Conservation (phyloP, 2,329 filamentous ascomycete species). For the Thelonectria rubi region DNA sequence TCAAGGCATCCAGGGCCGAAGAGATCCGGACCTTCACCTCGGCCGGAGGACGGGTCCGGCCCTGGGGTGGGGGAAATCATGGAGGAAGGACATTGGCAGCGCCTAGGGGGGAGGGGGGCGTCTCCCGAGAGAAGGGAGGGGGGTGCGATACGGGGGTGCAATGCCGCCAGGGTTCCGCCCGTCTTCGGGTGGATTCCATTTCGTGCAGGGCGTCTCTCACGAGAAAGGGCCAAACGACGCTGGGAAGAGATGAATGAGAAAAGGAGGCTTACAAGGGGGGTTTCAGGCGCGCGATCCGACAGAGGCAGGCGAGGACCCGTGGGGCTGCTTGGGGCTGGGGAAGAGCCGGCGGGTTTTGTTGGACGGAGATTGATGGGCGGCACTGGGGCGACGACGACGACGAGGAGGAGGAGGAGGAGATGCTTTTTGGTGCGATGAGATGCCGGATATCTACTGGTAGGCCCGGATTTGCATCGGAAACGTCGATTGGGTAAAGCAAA, state of each 20-base stretch:
- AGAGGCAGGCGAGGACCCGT: conserved; percentile 28
- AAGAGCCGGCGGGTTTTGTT: conserved; percentile 9
- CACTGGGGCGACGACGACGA: conserved; percentile 11
- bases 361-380: conserved; percentile 31
- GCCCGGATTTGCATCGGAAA: conserved; percentile 14
- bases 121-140: conserved; percentile 15
- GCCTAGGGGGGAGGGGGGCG: conserved; percentile 17
- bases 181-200: conserved; percentile 32
- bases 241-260: conserved; percentile 14
- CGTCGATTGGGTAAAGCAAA: conserved; percentile 17
- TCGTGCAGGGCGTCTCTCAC: conserved; percentile 17
- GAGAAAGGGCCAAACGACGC: no score
- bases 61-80: conserved; percentile 28
- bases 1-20: conserved; percentile 36
- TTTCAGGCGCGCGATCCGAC: conserved; percentile 29
- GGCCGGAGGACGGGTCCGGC: conserved; percentile 35
- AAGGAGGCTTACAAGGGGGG: conserved; percentile 32
- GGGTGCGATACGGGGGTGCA: conserved; percentile 33
- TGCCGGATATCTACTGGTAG: conserved; percentile 6
- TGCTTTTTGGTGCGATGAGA: background rate
- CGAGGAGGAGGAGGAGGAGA: background rate
- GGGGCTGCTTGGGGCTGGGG: conserved; percentile 11
- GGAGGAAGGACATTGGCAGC: conserved; percentile 24
- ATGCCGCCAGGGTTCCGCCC: conserved; percentile 34
- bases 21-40: conserved; percentile 40